Evolutionary conservation across 2,329 filamentous ascomycete genomes (phyloP), one percentile per base, ranked within the genome.

Genomic region (Penicillium sp.): DNA sequence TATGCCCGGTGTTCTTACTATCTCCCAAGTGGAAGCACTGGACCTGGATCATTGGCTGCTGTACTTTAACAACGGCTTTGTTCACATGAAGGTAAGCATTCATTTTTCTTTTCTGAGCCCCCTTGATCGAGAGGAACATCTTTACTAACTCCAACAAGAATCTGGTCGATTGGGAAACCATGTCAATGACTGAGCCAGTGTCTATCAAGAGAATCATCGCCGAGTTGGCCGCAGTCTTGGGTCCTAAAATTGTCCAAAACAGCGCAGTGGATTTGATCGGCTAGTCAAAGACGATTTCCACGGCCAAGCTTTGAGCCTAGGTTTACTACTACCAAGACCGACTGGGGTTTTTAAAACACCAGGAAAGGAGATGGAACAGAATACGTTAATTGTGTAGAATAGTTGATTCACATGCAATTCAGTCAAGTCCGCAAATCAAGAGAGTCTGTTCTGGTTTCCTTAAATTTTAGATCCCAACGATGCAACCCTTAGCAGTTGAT

Each of bases 181-280:
- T 75, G 66, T 67, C 74, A 29, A 72, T 80, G 27, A 70, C 71
- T 29, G 71, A 77, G 37, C 73, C 78, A 3, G 72, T 76, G 48
- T 76, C 78, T 0, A 68, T 81, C 51, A 81, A 80, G 61, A 77
- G 78, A 1, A 79, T 80, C 38, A 66, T 78, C 31, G 78, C 75
- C 8, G 79, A 81, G 58, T 65, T 81, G 45, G 78, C 78, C 10
- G 78, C 79, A 3, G 72, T 69, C 9, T 63, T 81, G 47, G 79
- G 80, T 1, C 75, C 75, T 19, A 70, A 73, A n/a, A 65, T 81
- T 15, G 71, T 80, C 9, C 63, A 72, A 46, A 64, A 77, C 33
- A 76, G 74, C 35, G 76, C 73, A 0, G 75, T 77, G 29, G 73
- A 76, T 12, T 54, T 78, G 41, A 75, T 78, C 54, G 72, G 73